Evolutionary conservation across 208 protist genomes (phyloP).

Genomic region (Porcisia deanei): DNA sequence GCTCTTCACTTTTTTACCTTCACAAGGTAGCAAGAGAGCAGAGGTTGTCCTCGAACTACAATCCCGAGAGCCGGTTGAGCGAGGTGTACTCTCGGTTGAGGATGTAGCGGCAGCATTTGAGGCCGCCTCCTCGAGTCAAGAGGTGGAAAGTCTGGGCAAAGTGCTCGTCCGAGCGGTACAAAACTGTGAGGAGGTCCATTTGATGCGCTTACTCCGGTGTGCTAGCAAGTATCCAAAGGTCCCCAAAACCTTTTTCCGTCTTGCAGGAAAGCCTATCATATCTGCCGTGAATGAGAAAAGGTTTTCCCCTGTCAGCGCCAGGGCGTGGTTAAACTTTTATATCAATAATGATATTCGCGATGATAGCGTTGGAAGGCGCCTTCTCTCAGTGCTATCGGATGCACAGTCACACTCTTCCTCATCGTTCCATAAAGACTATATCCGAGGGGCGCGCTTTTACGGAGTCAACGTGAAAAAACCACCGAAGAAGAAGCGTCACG

Average conservation of each 20-base stretch:
- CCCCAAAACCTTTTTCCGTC: constrained; percentile 60
- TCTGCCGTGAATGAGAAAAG: constrained; percentile 14
- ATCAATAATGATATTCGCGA: constrained; percentile 52
- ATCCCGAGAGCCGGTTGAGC: constrained; percentile 9
- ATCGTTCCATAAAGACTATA: constrained; percentile 10
- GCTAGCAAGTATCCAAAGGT: constrained; percentile 27
- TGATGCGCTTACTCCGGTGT: constrained; percentile 63
- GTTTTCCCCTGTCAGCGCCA: constrained; percentile 51
- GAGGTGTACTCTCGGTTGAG: constrained; percentile 31
- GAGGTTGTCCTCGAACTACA: constrained; percentile 9
- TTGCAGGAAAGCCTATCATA: constrained; percentile 55
- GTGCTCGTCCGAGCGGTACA: constrained; percentile 30
- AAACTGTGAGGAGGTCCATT: constrained; percentile 42
- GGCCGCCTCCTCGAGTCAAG: constrained; percentile 21
- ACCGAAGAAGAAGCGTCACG: not conserved
- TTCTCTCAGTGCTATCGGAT: constrained; percentile 23
- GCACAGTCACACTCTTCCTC: not conserved
- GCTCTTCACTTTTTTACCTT: constrained; percentile 17
- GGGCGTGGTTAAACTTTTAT: constrained; percentile 74
- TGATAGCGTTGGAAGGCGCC: constrained; percentile 61
- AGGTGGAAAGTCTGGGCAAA: constrained; percentile 45
- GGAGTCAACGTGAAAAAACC: constrained; percentile 11
- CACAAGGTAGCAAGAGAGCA: not conserved
- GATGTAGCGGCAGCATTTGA: constrained; percentile 60
- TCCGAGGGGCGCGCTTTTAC: constrained; percentile 29